These are phyloP conservation scores for Alternaria tenuissima DNA, from an alignment of 2,329 filamentous ascomycete genomes.

Conservation along the genomic window DNA sequence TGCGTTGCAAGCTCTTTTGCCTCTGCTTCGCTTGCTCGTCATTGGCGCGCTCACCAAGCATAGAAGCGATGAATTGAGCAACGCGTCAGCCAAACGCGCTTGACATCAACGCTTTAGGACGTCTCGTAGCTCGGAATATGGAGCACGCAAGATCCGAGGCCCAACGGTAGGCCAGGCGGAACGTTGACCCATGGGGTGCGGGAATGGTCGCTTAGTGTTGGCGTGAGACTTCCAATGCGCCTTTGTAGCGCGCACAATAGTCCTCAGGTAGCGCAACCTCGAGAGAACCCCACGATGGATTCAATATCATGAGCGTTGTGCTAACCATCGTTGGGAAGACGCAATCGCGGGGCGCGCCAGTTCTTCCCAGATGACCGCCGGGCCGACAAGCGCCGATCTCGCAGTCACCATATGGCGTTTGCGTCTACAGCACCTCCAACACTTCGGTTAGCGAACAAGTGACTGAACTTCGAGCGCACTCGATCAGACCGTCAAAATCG, in stretches of 20 bases:
- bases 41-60: slow-evolving; percentile 8
- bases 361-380: slow-evolving; percentile 20
- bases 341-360: slow-evolving; percentile 8
- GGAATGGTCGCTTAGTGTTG: not conserved
- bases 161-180: not conserved
- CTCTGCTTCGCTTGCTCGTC: not conserved
- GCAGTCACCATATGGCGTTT: not conserved
- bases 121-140: not conserved
- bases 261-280: not conserved
- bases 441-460: not conserved
- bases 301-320: slow-evolving; percentile 12
- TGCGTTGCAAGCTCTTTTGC: slow-evolving; percentile 12
- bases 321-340: slow-evolving; percentile 23
- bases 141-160: not conserved
- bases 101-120: slow-evolving; percentile 14
- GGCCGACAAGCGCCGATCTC: slow-evolving; percentile 10
- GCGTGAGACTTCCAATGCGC: not conserved
- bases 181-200: not conserved
- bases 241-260: not conserved
- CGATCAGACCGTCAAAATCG: not conserved
- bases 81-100: slow-evolving; percentile 13
- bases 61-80: slow-evolving; percentile 7
- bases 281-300: not conserved
- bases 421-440: not conserved
- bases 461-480: not conserved